Percentiles rank a stretch among this genome's conserved stretches.
Evolutionary conservation across 75 land plant genomes (phyloP).

Genomic region (Selaginella tamariscina): DNA sequence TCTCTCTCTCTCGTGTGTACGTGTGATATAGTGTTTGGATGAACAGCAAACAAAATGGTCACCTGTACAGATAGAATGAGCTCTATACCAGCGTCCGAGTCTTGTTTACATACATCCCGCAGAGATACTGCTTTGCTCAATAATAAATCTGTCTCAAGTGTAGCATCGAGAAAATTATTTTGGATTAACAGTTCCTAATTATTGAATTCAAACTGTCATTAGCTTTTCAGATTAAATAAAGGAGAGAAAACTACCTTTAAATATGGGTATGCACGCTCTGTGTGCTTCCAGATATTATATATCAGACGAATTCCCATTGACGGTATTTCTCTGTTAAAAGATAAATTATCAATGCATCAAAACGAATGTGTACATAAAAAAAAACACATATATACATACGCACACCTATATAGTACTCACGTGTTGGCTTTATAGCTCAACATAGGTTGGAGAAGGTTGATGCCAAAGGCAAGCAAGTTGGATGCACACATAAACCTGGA

Average conservation of each 20-base stretch:
- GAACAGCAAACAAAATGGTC: not conserved
- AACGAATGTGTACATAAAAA: not conserved
- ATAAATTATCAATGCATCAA: not conserved
- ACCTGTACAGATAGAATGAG: not conserved
- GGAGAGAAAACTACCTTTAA: not conserved
- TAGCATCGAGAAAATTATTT: not conserved
- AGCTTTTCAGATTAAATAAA: not conserved
- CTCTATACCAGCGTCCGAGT: not conserved
- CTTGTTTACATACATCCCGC: not conserved
- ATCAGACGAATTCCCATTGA: not conserved
- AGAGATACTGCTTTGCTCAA: not conserved
- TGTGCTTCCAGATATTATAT: not conserved
- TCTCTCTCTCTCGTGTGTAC: too few relatives aligned
- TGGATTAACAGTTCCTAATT: not conserved
- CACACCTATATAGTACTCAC: too few relatives aligned
- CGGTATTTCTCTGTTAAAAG: not conserved
- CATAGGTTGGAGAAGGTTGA: not conserved
- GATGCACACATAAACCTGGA: not conserved
- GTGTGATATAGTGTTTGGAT: too few relatives aligned
- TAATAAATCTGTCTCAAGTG: not conserved
- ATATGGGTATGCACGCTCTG: not conserved
- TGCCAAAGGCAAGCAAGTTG: not conserved
- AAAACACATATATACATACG: not conserved
- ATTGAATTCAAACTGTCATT: not conserved
- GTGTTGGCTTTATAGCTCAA: not conserved